Base-by-base conservation (phyloP, 768 basidiomycete genomes). In the Galerina marginata region DNA sequence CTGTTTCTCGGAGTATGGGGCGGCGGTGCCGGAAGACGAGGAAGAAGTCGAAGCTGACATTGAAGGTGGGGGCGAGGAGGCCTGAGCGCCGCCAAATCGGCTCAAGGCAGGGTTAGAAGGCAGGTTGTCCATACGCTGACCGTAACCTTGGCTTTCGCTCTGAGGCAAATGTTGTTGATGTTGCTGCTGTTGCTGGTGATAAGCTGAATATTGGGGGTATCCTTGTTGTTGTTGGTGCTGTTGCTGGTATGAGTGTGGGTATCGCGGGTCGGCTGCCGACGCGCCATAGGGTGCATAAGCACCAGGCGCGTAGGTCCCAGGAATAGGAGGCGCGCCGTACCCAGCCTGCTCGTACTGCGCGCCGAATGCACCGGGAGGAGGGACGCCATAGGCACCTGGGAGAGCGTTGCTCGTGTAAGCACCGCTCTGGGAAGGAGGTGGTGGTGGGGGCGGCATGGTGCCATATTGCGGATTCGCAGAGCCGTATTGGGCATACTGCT, bases 331-430 rank as follows among this genome's bases (percentile, higher is more conserved):
- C 2, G 67, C 67, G 20, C 67, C 67, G 29, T 61, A 69, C 15
- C 65, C 67, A 39, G 67, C 62, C 29, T 66, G 67, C 6, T 69
- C 67, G 48, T 69, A 66, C 42, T 65, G 65, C 4, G 63, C 63
- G 2, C 65, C 65, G 44, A 56, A 62, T 3, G 62, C 59, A 20
- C 62, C 56, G 6, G 65, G 62, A 25, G 65, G 57, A 2, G 65
- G 65, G 25, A 63, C 58, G 29, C 61, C 66, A 33, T 61, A 64
- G 11, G 60, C 63, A 25, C 55, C 62, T 15, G 64, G 62, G 9
- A 62, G 16, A 10, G 58, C 56, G 49, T 46, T 51, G 42, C 63
- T 59, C 16, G 52, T 52, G 29, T 49, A 48, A 7, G 46, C 64
- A 15, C 50, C 51, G 43, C 43, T 61, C 25, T 47, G 48, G 15